Conservation (phyloP, 2,329 filamentous ascomycete species). For the Paramyrothecium sp. region DNA sequence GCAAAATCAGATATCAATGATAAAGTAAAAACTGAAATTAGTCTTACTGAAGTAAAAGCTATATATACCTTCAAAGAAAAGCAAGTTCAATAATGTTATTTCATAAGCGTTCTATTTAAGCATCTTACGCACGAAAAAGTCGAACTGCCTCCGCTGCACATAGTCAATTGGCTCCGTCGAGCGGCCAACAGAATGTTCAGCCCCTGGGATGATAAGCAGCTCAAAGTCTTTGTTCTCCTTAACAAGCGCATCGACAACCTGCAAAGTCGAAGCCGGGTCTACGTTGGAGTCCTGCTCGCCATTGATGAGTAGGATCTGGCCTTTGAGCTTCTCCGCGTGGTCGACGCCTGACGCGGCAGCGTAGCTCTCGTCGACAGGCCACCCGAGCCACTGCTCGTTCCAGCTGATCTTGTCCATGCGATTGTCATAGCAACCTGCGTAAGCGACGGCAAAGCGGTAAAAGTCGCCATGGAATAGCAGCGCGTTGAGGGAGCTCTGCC, state of each 20-base stretch:
- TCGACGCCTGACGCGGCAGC: slow-evolving; percentile 21
- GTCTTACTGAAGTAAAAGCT: slow-evolving; percentile 38
- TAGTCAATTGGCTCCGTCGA: background rate
- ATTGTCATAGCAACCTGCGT: slow-evolving; percentile 28
- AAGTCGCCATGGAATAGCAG: slow-evolving; percentile 24
- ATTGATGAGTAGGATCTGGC: slow-evolving; percentile 22
- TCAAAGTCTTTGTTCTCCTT: slow-evolving; percentile 25
- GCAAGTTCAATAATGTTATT: background rate
- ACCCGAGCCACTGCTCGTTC: slow-evolving; percentile 30
- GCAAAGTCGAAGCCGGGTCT: slow-evolving; percentile 26
- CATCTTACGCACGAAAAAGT: slow-evolving; percentile 2
- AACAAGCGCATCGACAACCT: slow-evolving; percentile 22
- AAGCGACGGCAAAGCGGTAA: slow-evolving; percentile 23
- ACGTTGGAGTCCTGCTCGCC: slow-evolving; percentile 25
- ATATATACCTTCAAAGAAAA: background rate
- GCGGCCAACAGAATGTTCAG: slow-evolving; percentile 14
- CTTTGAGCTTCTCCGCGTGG: slow-evolving; percentile 23
- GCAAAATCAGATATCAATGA: too few species aligned
- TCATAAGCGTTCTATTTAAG: background rate
- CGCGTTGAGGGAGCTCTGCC: slow-evolving; percentile 23
- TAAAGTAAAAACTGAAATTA: too few species aligned
- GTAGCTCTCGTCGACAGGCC: slow-evolving; percentile 25
- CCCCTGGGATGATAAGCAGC: slow-evolving; percentile 22
- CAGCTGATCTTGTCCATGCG: slow-evolving; percentile 28
- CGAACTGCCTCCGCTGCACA: slow-evolving; percentile 1